Evolutionary conservation across 1,139 yeast species (phyloP), one percentile per base, ranked within the genome.

Genomic region (Yamadazyma epiphylla): DNA sequence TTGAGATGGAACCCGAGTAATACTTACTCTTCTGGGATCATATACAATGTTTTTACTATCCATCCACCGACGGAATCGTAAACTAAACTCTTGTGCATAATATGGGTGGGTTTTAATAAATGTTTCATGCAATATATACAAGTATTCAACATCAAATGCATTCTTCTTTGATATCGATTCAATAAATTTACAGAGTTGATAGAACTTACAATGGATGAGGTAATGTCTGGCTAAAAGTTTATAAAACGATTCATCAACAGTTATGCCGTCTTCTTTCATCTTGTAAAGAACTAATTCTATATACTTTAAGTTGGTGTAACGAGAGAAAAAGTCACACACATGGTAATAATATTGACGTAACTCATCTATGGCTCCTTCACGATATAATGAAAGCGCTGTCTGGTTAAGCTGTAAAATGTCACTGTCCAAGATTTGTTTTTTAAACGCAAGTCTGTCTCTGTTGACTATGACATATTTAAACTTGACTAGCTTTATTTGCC

Each of bases 91-190:
- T 4, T 41, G 43, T 0, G 63, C 60, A 24, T 51, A 45, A 30
- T 60, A 51, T 3, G 72, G 70, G 37, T 61, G 65, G 0, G 64
- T 49, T 22, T 45, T 42, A 4, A 64, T 48, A 38, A 62, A 64
- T 0, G 62, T 43, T 19, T 57, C 54, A 32, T 50, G 60, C 4
- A 64, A 32, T 13, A 47, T 43, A 11, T 41, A 41, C 17, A 61
- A 36, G 33, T 50, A 59, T 3, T 45, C 37, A n/a, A 43, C 42
- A 20, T 48, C 42, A 34, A 46, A 58, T 11, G 37, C 42, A n/a
- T 51, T 33, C 13, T 34, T 36, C 38, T 20, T 32, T 4, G 48
- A 32, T 10, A 53, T 43, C 4, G 49, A 40, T 13, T 51, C 41
- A 23, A 59, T 36, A 33, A 57, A 57, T 23, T 47, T 44, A 10